A percentile compares a stretch with the other conserved stretches of the same genome.
phyloP scores from a whole-genome alignment of 495 filamentous ascomycete species.

The Clohesyomyces aquaticus region DNA sequence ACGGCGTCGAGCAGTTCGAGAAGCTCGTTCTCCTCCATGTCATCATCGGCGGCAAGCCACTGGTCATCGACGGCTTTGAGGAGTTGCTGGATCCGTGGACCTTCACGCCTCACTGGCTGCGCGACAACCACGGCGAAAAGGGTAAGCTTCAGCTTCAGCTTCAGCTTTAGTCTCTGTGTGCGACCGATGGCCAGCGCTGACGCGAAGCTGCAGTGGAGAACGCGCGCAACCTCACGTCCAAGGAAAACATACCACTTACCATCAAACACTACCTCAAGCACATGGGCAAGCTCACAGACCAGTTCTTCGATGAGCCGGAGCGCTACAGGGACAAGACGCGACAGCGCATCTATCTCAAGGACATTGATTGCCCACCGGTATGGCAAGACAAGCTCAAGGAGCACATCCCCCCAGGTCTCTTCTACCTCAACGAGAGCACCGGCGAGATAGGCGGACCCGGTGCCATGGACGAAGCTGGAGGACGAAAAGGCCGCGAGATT shows the following conservation, averaged over 20 bases:
- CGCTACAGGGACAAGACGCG: conserved; percentile 71
- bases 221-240: conserved; percentile 73
- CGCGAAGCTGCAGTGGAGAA: conserved; percentile 54
- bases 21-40: conserved; percentile 78
- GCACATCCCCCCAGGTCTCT: conserved; percentile 74
- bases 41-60: conserved; percentile 77
- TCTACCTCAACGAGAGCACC: conserved; percentile 83
- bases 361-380: conserved; percentile 85
- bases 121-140: conserved; percentile 71
- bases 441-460: conserved; percentile 58
- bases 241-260: conserved; percentile 73
- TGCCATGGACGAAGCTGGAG: conserved; percentile 47
- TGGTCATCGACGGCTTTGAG: conserved; percentile 87
- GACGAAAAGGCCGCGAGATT: conserved; percentile 53
- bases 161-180: no score
- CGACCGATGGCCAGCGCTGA: not conserved
- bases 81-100: conserved; percentile 66
- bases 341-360: conserved; percentile 91
- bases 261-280: conserved; percentile 86
- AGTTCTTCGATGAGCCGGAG: conserved; percentile 61
- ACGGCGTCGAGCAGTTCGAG: conserved; percentile 75
- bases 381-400: conserved; percentile 80
- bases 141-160: conserved; percentile 52
- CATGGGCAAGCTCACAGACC: conserved; percentile 74
- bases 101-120: conserved; percentile 81